Evolutionary conservation across 257 asterid genomes (phyloP), one percentile per base, ranked within the genome.

Genomic region (Gardenia jasminoides): DNA sequence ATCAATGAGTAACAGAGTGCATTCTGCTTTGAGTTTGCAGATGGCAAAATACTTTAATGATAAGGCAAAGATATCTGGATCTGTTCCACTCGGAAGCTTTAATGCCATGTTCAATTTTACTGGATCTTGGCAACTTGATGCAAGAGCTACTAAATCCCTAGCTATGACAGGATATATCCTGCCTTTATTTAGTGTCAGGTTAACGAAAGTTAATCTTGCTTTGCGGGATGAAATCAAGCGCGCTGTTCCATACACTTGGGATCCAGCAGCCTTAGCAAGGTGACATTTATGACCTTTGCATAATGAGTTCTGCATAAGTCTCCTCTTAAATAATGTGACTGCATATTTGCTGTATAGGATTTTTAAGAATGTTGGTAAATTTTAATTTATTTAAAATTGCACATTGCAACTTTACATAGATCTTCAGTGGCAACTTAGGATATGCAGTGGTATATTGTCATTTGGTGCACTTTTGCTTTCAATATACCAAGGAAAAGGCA

Each of bases 101-200:
- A 96, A 96, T 76, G 96, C 99, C 24, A 96, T 96, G 99, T 96
- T 96, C 77, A 96, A 96, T 84, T 96, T 92, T 90, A 92, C 98
- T 79, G 99, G 99, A 74, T 91, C 93, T 80, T 87, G 95, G 97
- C 96, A 91, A 86, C 82, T 91, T 31, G 99, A 96, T 80, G 97
- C 96, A 17, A 92, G 97, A 43, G 88, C 97, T 64, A 93, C 99
- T 10, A 94, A 96, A 83, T 96, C 98, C 46, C 97, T 96, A 36
- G 89, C 97, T 9, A 90, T 93, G 97, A 92, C 92, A 46, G 99
- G 99, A 80, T 87, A 83, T 44, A 61, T 88, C 75, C 88, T 92
- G 78, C 90, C 98, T 19, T 85, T 96, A 65, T 90, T 83, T 69
- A 81, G 70, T 44, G 93, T 93, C 82, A 70, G 86, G 82, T 80